Conservation (phyloP, 2,329 filamentous ascomycete species). For the Hysterium pulicare region DNA sequence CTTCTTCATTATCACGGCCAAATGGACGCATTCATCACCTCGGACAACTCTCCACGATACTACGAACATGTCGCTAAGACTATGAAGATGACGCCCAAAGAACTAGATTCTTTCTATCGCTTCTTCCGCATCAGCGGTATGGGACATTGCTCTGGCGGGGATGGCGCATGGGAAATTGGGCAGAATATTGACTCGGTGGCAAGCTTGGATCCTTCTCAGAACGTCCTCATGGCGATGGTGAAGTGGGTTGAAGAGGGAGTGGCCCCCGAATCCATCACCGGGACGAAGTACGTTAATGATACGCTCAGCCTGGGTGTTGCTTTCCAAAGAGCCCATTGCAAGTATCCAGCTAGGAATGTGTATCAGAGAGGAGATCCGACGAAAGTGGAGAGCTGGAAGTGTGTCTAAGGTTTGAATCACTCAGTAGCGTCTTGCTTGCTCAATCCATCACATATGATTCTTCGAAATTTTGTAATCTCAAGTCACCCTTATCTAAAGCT, state of each 20-base stretch:
- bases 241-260: slow-evolving; percentile 45
- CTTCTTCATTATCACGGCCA: slow-evolving; percentile 47
- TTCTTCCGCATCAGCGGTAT: slow-evolving; percentile 54
- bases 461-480: too few species aligned
- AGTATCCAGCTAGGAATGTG: slow-evolving; percentile 32
- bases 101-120: slow-evolving; percentile 47
- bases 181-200: too few species aligned
- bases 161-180: slow-evolving; percentile 42
- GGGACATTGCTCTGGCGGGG: slow-evolving; percentile 50
- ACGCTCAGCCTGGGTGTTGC: slow-evolving; percentile 25
- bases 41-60: slow-evolving; percentile 47
- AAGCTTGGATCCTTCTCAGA: slow-evolving; percentile 38
- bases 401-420: too few species aligned
- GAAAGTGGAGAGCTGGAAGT: slow-evolving; percentile 31
- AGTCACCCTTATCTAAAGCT: too few species aligned
- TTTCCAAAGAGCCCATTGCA: slow-evolving; percentile 36
- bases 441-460: too few species aligned
- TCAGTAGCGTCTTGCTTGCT: too few species aligned
- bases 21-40: slow-evolving; percentile 45
- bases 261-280: slow-evolving; percentile 40
- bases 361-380: slow-evolving; percentile 33
- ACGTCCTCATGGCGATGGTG: slow-evolving; percentile 48
- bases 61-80: slow-evolving; percentile 48
- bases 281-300: slow-evolving; percentile 30
- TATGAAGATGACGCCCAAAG: slow-evolving; percentile 33